These are phyloP conservation scores for Russula sp. DNA, from an alignment of 768 basidiomycete species.

Conservation along the genomic window DNA sequence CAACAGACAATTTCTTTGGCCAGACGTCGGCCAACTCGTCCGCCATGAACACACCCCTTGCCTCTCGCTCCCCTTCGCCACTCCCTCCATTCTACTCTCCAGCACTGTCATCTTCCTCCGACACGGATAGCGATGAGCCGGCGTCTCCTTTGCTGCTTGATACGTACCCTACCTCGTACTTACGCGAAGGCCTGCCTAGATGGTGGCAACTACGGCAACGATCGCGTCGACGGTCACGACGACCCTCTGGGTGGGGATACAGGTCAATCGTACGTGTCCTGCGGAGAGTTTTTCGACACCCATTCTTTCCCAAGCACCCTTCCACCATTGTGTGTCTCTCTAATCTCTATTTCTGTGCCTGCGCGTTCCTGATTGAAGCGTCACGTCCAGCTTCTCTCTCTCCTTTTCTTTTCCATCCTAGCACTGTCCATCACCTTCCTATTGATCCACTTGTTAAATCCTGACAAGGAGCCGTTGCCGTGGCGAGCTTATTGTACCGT, in stretches of 20 bases:
- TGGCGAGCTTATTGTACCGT: constrained; percentile 91
- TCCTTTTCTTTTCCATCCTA: constrained; percentile 73
- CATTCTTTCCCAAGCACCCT: constrained; percentile 73
- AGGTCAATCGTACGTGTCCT: constrained; percentile 51
- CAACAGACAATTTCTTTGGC: neutral
- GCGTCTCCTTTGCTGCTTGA: constrained; percentile 37
- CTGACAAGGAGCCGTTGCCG: constrained; percentile 90
- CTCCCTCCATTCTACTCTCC: constrained; percentile 48
- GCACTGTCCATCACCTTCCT: constrained; percentile 80
- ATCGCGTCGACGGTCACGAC: constrained; percentile 47
- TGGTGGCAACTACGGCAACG: constrained; percentile 48
- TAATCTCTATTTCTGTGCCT: neutral
- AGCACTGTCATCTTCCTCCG: constrained; percentile 51
- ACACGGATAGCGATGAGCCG: constrained; percentile 59
- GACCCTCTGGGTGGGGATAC: constrained; percentile 38
- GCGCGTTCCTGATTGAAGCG: constrained; percentile 13
- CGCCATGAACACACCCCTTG: constrained; percentile 43
- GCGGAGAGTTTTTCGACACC: constrained; percentile 57
- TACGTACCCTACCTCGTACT: constrained; percentile 26
- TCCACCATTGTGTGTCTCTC: constrained; percentile 62
- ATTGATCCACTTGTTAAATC: constrained; percentile 89
- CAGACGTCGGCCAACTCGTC: constrained; percentile 30
- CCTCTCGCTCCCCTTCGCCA: constrained; percentile 60
- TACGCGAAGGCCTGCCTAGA: constrained; percentile 38
- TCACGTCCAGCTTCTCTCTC: constrained; percentile 49